A percentile compares a stretch with the other conserved stretches of the same genome.
phyloP scores from a whole-genome alignment of 2,329 filamentous ascomycete species.

The Sclerotinia sclerotiorum region DNA sequence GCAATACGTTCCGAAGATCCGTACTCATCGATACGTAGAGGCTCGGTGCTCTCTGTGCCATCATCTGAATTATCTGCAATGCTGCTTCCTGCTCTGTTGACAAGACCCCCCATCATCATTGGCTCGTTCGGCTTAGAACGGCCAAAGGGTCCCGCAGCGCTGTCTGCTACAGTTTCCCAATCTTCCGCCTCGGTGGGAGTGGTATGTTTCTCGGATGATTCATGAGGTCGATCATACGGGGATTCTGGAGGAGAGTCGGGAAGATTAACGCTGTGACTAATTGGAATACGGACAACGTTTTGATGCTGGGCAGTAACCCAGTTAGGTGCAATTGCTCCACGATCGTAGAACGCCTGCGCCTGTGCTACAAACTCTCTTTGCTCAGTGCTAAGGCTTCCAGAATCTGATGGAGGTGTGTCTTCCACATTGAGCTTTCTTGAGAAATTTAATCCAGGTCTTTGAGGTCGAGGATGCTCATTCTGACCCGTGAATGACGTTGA shows the following conservation, averaged over 20 bases:
- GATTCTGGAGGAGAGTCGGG: slow-evolving; percentile 31
- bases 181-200: slow-evolving; percentile 31
- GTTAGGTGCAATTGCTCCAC: slow-evolving; percentile 30
- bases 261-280: slow-evolving; percentile 28
- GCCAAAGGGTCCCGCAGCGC: slow-evolving; percentile 22
- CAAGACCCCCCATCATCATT: slow-evolving; percentile 27
- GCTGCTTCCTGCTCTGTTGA: slow-evolving; percentile 36
- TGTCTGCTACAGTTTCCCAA: slow-evolving; percentile 40
- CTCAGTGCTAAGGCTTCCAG: slow-evolving; percentile 20
- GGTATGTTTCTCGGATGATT: slow-evolving; percentile 2
- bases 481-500: slow-evolving; percentile 28
- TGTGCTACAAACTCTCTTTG: slow-evolving; percentile 20
- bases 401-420: slow-evolving; percentile 21
- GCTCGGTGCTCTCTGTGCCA: slow-evolving; percentile 25
- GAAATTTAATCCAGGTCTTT: slow-evolving; percentile 24
- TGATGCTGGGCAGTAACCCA: slow-evolving; percentile 29
- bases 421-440: slow-evolving; percentile 27
- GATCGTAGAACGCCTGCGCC: slow-evolving; percentile 33
- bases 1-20: slow-evolving; percentile 35
- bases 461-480: slow-evolving; percentile 21
- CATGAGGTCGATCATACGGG: slow-evolving; percentile 13
- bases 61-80: slow-evolving; percentile 37
- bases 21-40: slow-evolving; percentile 30
- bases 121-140: slow-evolving; percentile 19
- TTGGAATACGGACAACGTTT: slow-evolving; percentile 33